phyloP scores from a whole-genome alignment of 257 asterid genomes.

The Ocimum tenuiflorum region DNA sequence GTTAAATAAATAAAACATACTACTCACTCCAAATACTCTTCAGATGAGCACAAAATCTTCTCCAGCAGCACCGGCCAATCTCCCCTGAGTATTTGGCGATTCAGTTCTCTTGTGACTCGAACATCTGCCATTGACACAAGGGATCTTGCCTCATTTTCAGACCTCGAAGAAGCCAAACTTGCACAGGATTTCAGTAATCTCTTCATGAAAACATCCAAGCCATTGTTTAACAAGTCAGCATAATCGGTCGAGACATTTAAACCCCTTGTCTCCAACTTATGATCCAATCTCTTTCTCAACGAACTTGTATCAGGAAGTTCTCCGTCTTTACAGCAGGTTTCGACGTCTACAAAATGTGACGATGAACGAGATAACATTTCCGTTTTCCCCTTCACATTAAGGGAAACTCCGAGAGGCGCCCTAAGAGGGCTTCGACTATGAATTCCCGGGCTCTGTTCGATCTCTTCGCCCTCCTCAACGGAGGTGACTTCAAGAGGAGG shows the following conservation, averaged over 20 bases:
- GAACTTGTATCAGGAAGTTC: slow-evolving; percentile 40
- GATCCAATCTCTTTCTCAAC: slow-evolving; percentile 50
- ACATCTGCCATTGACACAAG: slow-evolving; percentile 46
- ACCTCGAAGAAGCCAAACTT: slow-evolving; percentile 41
- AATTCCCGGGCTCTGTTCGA: slow-evolving; percentile 57
- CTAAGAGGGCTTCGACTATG: slow-evolving; percentile 44
- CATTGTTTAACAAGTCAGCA: slow-evolving; percentile 48
- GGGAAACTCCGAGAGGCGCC: slow-evolving; percentile 60
- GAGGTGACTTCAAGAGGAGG: slow-evolving; percentile 61
- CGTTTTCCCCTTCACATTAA: slow-evolving; percentile 28
- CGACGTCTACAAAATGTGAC: slow-evolving; percentile 18
- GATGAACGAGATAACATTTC: slow-evolving; percentile 25
- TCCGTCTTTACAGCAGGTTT: slow-evolving; percentile 39
- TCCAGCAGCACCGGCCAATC: slow-evolving; percentile 55
- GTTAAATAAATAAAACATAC: too few species aligned
- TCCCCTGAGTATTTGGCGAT: slow-evolving; percentile 50
- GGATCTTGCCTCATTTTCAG: slow-evolving; percentile 26
- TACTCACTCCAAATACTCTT: slow-evolving; percentile 27
- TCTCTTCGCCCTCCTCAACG: slow-evolving; percentile 69
- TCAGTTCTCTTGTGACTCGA: slow-evolving; percentile 41
- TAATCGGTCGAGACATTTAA: slow-evolving; percentile 40
- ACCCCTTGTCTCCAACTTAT: slow-evolving; percentile 38
- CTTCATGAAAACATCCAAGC: slow-evolving; percentile 47
- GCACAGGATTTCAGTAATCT: slow-evolving; percentile 52
- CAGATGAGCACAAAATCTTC: slow-evolving; percentile 38